These are phyloP conservation scores for Aeschynomene evenia DNA, from an alignment of 306 rosid species.

Conservation along the genomic window DNA sequence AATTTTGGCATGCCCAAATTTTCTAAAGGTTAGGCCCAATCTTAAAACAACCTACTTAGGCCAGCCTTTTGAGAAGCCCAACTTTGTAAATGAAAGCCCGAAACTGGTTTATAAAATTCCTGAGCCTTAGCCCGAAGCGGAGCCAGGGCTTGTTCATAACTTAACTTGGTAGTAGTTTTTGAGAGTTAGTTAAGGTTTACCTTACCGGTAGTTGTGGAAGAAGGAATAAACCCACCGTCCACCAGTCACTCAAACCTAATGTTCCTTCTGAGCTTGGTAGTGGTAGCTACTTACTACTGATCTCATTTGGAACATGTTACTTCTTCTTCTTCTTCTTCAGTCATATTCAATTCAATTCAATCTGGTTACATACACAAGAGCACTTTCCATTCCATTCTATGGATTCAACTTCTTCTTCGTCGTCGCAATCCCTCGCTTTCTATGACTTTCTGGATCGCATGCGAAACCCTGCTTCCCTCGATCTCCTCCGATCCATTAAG, in stretches of 20 bases:
- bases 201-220: neutral
- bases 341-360: neutral
- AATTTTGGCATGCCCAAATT: too few species aligned
- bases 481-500: constrained; percentile 72
- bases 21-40: too few species aligned
- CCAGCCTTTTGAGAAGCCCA: too few species aligned
- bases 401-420: constrained; percentile 40
- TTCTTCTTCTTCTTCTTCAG: neutral
- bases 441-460: constrained; percentile 73
- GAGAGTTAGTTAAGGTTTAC: too few species aligned
- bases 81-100: too few species aligned
- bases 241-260: neutral
- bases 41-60: too few species aligned
- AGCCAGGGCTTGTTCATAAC: neutral
- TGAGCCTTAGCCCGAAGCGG: neutral
- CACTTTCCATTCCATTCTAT: constrained; percentile 26
- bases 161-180: neutral
- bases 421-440: constrained; percentile 41
- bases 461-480: constrained; percentile 73
- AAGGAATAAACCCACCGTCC: neutral
- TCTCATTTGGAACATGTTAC: constrained; percentile 1
- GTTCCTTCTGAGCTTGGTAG: neutral
- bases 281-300: neutral
- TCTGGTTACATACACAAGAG: neutral
- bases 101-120: neutral